phyloP scores from a whole-genome alignment of 2,329 filamentous ascomycete genomes.

The Aspergillus hortae region DNA sequence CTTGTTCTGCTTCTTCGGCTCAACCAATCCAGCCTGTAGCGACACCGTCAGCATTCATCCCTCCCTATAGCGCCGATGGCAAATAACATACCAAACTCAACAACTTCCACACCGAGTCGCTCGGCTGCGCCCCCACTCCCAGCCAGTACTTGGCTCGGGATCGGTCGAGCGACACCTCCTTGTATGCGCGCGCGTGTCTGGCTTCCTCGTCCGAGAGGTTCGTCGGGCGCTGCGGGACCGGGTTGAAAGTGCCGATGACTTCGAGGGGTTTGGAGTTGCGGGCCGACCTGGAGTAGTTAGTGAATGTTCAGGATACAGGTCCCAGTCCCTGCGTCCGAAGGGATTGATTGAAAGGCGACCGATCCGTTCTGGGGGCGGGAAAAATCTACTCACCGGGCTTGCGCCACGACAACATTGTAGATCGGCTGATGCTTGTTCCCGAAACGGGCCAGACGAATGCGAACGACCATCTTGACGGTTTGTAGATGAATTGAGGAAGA shows the following conservation, averaged over 20 bases:
- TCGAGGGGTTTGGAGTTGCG: constrained; percentile 86
- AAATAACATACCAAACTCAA: constrained; percentile 66
- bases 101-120: constrained; percentile 82
- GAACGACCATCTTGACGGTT: constrained; percentile 71
- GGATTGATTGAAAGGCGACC: too few relatives aligned
- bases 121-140: constrained; percentile 92
- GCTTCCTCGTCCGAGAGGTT: constrained; percentile 46
- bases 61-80: constrained; percentile 14
- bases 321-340: too few relatives aligned
- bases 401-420: constrained; percentile 96
- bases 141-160: constrained; percentile 89
- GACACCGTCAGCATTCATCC: background rate
- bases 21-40: constrained; percentile 32
- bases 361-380: background rate
- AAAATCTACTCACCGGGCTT: constrained; percentile 66
- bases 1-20: constrained; percentile 22
- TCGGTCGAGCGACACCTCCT: constrained; percentile 85
- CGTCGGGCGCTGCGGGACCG: constrained; percentile 53
- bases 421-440: constrained; percentile 83
- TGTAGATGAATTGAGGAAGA: background rate
- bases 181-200: constrained; percentile 66
- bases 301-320: background rate
- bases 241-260: constrained; percentile 72
- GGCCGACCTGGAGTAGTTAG: constrained; percentile 60
- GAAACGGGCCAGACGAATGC: constrained; percentile 90